Percentiles rank a stretch among this genome's conserved stretches.
Conservation (phyloP, 192 early-diverging fungal genomes). For the Paraglomus brasilianum region DNA sequence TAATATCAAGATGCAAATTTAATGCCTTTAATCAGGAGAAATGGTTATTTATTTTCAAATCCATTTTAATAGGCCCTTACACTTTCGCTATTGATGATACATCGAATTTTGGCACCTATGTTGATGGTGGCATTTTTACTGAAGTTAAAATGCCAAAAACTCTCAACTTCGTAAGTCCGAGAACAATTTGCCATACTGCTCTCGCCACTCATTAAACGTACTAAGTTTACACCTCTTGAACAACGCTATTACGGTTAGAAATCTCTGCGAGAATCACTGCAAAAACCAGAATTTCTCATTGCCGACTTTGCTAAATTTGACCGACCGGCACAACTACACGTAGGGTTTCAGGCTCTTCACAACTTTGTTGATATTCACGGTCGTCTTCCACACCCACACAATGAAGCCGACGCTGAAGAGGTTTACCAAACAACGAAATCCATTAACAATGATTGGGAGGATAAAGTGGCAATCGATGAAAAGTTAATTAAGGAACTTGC, state of each 20-base stretch:
- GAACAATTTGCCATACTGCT: background rate
- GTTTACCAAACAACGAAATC: conserved; percentile 70
- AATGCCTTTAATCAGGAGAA: too few species aligned
- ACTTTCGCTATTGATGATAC: conserved; percentile 96
- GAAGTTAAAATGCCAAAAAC: conserved; percentile 92
- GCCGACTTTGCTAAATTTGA: conserved; percentile 99
- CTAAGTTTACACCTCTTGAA: background rate
- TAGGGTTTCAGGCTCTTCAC: conserved; percentile 92
- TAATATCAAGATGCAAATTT: too few species aligned
- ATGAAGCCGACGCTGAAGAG: conserved; percentile 78
- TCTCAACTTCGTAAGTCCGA: conserved; percentile 70
- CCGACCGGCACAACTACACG: conserved; percentile 83
- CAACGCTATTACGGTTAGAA: conserved; percentile 36
- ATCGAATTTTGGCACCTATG: conserved; percentile 65
- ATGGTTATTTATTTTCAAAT: too few species aligned
- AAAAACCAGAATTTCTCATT: conserved; percentile 77
- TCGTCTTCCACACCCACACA: conserved; percentile 76
- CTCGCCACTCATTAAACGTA: background rate
- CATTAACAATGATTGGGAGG: conserved; percentile 63
- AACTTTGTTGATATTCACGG: conserved; percentile 65
- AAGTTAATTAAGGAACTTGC: conserved; percentile 83
- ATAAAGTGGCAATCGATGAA: conserved; percentile 75
- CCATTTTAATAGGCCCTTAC: too few species aligned
- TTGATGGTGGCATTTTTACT: conserved; percentile 83
- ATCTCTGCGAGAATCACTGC: conserved; percentile 71